These are phyloP conservation scores for Dimocarpus longan DNA, from an alignment of 345 rosid genomes.

Conservation along the genomic window DNA sequence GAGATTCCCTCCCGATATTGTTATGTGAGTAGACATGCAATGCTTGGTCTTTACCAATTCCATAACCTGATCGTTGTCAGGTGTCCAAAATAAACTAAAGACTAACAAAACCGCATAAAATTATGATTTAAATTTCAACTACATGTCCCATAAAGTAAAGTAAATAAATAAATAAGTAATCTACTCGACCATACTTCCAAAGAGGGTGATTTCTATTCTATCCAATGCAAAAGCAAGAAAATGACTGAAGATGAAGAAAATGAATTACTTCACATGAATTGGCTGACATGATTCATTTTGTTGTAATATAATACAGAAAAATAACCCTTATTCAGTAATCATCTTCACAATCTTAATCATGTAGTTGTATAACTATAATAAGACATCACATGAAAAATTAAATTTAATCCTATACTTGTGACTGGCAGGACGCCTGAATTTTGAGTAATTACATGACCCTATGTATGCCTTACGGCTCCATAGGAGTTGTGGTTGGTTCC, in stretches of 20 bases:
- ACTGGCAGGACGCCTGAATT: constrained; percentile 25
- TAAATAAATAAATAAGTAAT: too few relatives aligned
- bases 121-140: too few relatives aligned
- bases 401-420: constrained; percentile 37
- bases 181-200: too few relatives aligned
- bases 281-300: constrained; percentile 16
- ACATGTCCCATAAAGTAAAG: too few relatives aligned
- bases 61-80: too few relatives aligned
- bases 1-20: too few relatives aligned
- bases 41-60: too few relatives aligned
- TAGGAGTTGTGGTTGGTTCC: constrained; percentile 41
- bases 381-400: constrained; percentile 29
- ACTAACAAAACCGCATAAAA: too few relatives aligned
- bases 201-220: too few relatives aligned
- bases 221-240: neutral
- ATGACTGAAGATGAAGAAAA: neutral
- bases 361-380: constrained; percentile 35
- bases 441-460: constrained; percentile 53
- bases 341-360: constrained; percentile 62
- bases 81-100: too few relatives aligned
- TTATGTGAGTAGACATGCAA: too few relatives aligned
- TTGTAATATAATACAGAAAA: constrained; percentile 23
- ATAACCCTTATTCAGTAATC: constrained; percentile 62
- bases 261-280: constrained; percentile 10
- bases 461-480: constrained; percentile 60